phyloP scores from a whole-genome alignment of 2,329 filamentous ascomycete genomes.

The Thyridium curvatum region DNA sequence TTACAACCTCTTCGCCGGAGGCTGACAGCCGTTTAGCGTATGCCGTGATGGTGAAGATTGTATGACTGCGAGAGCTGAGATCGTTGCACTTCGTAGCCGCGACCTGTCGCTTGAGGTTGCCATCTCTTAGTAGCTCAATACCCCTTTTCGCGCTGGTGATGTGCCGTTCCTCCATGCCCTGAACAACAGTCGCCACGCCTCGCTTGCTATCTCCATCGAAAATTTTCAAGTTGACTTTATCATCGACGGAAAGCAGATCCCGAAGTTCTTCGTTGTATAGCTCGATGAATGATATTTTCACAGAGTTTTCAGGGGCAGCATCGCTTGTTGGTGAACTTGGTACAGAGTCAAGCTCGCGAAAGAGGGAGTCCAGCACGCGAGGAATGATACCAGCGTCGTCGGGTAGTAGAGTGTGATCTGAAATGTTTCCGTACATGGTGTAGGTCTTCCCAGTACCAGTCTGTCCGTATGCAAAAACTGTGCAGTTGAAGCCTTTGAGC shows the following conservation, averaged over 20 bases:
- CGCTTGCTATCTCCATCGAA: conserved; percentile 86
- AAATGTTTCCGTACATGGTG: conserved; percentile 98
- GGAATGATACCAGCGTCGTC: conserved; percentile 95
- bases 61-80: conserved; percentile 92
- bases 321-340: no score
- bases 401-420: conserved; percentile 77
- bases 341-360: conserved; percentile 73
- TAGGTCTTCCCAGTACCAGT: conserved; percentile 98
- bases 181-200: conserved; percentile 77
- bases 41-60: conserved; percentile 92
- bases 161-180: conserved; percentile 96
- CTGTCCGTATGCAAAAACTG: conserved; percentile 96
- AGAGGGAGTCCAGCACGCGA: conserved; percentile 79
- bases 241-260: conserved; percentile 78
- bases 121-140: conserved; percentile 80
- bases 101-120: conserved; percentile 93
- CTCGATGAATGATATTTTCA: conserved; percentile 98
- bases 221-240: conserved; percentile 84
- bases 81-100: conserved; percentile 99
- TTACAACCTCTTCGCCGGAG: conserved; percentile 82
- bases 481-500: conserved; percentile 92
- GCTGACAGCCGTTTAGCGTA: conserved; percentile 78
- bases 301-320: conserved; percentile 80
- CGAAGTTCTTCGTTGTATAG: conserved; percentile 96
- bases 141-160: conserved; percentile 81